Conservation (phyloP, 768 basidiomycete genomes). For the Pholiota molesta region DNA sequence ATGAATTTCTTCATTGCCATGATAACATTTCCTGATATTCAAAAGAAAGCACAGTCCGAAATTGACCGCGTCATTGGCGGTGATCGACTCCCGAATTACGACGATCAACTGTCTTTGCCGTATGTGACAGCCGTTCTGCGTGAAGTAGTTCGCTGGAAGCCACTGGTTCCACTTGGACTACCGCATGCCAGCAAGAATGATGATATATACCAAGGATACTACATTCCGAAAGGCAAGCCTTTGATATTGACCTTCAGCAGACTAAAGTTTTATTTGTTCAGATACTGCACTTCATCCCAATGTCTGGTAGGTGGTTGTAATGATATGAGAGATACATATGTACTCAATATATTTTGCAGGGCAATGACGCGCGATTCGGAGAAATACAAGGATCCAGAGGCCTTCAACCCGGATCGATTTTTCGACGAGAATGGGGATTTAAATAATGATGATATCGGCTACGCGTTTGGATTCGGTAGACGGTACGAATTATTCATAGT, state of each 20-base stretch:
- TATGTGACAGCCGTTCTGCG: conserved; percentile 27
- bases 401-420: conserved; percentile 2
- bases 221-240: conserved; percentile 26
- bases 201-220: conserved; percentile 32
- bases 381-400: not conserved
- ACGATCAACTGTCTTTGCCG: conserved; percentile 29
- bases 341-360: not conserved
- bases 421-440: not conserved
- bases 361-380: not conserved
- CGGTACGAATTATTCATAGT: not conserved
- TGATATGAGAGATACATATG: too few relatives aligned
- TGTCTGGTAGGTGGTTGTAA: too few relatives aligned
- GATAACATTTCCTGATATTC: conserved; percentile 31
- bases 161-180: conserved; percentile 21
- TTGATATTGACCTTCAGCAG: too few relatives aligned
- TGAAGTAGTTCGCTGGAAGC: conserved; percentile 24
- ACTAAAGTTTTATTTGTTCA: too few relatives aligned
- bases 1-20: conserved; percentile 31
- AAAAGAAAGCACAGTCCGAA: conserved; percentile 36
- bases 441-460: not conserved
- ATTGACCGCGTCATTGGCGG: conserved; percentile 35
- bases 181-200: conserved; percentile 28
- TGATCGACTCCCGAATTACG: conserved; percentile 30
- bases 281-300: too few relatives aligned
- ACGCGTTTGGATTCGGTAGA: conserved; percentile 2